Base-by-base conservation (phyloP, 192 early-diverging fungal species). In the Coemansia furcata region DNA sequence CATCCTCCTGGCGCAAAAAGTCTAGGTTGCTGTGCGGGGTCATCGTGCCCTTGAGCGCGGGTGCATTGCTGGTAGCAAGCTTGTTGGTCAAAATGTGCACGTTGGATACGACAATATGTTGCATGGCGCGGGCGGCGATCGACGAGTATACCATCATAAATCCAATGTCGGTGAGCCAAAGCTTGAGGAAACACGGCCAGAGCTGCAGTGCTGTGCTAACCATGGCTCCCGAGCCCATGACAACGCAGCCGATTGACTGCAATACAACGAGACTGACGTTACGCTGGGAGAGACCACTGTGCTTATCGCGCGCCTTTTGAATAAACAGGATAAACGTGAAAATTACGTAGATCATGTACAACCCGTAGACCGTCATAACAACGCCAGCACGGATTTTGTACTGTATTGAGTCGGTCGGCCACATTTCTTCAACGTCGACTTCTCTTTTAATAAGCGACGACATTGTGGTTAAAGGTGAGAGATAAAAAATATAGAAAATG, bases 181-280 rank as follows among this genome's bases (percentile, higher is more conserved):
- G 52, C 54, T 65, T 67, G n/a, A 80, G 52, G 42, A 80, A 80
- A 23, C 73, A 71, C 32, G 78, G 73, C 78, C 78, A 80, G 14
- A 58, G 57, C 37, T 68, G 67, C 12, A 80, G 32, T 1, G 66
- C 60, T 2, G 78, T 80, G 32, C 69, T 80, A 37, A 75, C 58
- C 69, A 69, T 72, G 6, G 66, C 73, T 5, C 58, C 61, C 0
- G 61, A 44, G 14, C 69, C 73, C 59, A 80, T 54, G 23, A 72
- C 32, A 7, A 80, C 44, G 39, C 73, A 72, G 0, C 68, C 68
- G 1, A 72, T 30, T 0, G 70, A 66, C 30, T 71, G 78, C 32
- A 80, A 19, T 11, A 67, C 26, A 15, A 80, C 65, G 10, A 76
- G 52, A 5, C 15, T 61, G 26, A 66, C 37, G 67, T 65, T 72